Evolutionary conservation across 352 stramenopile species (phyloP).

Genomic region (Hyaloperonospora arabidopsidis): DNA sequence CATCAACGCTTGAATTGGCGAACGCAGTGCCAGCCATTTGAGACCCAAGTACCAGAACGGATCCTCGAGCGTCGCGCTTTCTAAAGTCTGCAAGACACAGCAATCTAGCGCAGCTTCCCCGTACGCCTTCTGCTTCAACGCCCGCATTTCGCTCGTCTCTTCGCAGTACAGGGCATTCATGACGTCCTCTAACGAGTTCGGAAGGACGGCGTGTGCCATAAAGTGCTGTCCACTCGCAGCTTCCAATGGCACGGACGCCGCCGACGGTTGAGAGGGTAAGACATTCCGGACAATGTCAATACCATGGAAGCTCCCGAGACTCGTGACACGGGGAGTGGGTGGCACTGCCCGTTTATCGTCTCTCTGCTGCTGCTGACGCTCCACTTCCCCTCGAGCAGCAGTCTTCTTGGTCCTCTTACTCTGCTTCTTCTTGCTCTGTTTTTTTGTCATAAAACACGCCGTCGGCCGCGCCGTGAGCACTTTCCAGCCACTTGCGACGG

Average conservation of each 20-base stretch:
- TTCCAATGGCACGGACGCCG: constrained; percentile 20
- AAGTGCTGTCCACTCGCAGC: constrained; percentile 39
- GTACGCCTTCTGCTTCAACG: constrained; percentile 34
- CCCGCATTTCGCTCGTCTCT: constrained; percentile 44
- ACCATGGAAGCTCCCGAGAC: constrained; percentile 22
- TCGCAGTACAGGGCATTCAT: constrained; percentile 56
- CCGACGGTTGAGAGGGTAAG: constrained; percentile 15
- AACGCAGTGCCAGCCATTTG: constrained; percentile 66
- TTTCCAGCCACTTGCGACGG: constrained; percentile 47
- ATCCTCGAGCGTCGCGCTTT: constrained; percentile 50
- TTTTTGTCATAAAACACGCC: constrained; percentile 53
- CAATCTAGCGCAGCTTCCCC: constrained; percentile 52
- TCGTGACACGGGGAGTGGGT: constrained; percentile 16
- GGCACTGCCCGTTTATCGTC: constrained; percentile 17
- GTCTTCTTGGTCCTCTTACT: constrained; percentile 23
- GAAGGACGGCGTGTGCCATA: constrained; percentile 47
- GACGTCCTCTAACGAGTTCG: constrained; percentile 61
- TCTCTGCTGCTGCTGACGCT: constrained; percentile 8
- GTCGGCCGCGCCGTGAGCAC: constrained; percentile 36
- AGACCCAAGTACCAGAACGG: constrained; percentile 72
- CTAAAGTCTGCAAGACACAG: constrained; percentile 53
- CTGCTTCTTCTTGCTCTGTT: constrained; percentile 29
- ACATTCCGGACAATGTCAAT: constrained; percentile 5
- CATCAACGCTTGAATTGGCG: constrained; percentile 50
- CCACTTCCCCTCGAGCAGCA: background rate